phyloP scores from a whole-genome alignment of 2,329 filamentous ascomycete genomes.

The Apiospora phragmitis region DNA sequence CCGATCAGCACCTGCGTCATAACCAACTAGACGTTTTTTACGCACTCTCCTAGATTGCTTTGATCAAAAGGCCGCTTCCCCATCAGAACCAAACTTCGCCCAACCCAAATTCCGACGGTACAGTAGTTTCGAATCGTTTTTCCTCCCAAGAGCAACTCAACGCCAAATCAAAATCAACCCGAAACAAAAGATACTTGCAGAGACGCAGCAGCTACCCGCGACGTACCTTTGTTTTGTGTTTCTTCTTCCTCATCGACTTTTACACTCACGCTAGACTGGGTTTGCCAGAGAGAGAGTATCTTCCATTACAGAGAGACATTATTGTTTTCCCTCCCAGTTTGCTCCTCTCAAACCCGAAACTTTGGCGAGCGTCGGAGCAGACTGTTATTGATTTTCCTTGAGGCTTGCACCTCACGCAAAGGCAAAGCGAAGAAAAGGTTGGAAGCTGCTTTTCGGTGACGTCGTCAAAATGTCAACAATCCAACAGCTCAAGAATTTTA shows the following conservation, averaged over 20 bases:
- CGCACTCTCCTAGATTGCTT: background rate
- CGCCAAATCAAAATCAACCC: background rate
- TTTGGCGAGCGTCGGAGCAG: conserved; percentile 5
- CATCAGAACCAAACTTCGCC: conserved; percentile 4
- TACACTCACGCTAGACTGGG: conserved; percentile 2
- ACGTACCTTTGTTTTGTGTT: background rate
- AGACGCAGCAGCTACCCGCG: background rate
- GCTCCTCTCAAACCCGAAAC: background rate
- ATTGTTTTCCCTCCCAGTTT: background rate
- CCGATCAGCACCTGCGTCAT: background rate
- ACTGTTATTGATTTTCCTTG: background rate
- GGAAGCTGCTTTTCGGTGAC: conserved; percentile 21
- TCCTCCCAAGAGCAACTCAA: background rate
- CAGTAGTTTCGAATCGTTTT: conserved; percentile 1
- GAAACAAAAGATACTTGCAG: background rate
- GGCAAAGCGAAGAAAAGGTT: conserved; percentile 12
- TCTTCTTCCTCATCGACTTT: background rate
- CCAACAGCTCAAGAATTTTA: conserved; percentile 97
- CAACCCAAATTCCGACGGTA: conserved; percentile 5
- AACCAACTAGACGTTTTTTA: conserved; percentile 2
- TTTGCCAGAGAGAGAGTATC: background rate
- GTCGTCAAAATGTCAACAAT: conserved; percentile 62
- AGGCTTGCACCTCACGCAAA: conserved; percentile 8
- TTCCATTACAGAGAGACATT: background rate
- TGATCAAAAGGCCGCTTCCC: conserved; percentile 6